phyloP scores from a whole-genome alignment of 1,139 yeast genomes.

The Candida tetrigidarum region DNA sequence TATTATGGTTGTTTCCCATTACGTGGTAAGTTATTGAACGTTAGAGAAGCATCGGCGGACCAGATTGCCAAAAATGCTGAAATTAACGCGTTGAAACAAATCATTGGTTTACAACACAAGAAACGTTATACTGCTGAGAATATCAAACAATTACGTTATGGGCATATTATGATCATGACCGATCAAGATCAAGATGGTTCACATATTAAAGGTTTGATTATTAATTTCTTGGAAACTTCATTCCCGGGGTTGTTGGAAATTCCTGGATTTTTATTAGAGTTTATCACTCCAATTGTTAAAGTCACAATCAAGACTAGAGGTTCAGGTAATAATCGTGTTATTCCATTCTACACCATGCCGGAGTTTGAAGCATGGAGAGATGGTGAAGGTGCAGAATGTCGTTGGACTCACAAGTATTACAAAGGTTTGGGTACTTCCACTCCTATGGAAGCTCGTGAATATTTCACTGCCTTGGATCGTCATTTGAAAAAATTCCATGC shows the following conservation, averaged over 20 bases:
- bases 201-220: slow-evolving; percentile 94
- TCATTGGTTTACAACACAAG: slow-evolving; percentile 94
- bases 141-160: slow-evolving; percentile 81
- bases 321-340: slow-evolving; percentile 44
- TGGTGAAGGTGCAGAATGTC: slow-evolving; percentile 70
- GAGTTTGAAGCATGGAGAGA: slow-evolving; percentile 96
- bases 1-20: slow-evolving; percentile 95
- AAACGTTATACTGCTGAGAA: slow-evolving; percentile 69
- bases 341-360: slow-evolving; percentile 93
- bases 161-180: slow-evolving; percentile 98
- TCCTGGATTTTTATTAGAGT: slow-evolving; percentile 92
- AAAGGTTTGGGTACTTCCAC: slow-evolving; percentile 98
- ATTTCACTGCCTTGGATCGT: slow-evolving; percentile 81
- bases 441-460: slow-evolving; percentile 81
- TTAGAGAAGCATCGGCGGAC: slow-evolving; percentile 94
- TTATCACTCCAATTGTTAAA: slow-evolving; percentile 96
- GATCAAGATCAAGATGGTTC: slow-evolving; percentile 99
- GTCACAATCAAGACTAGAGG: slow-evolving; percentile 78
- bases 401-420: slow-evolving; percentile 95
- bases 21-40: slow-evolving; percentile 93
- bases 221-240: slow-evolving; percentile 90
- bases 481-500: slow-evolving; percentile 89
- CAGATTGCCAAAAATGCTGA: slow-evolving; percentile 93
- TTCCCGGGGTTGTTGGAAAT: slow-evolving; percentile 92
- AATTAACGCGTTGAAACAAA: slow-evolving; percentile 93